Evolutionary conservation across 805 yeast species (phyloP), one percentile per base, ranked within the genome.

Genomic region (Yamadazyma ubonensis): DNA sequence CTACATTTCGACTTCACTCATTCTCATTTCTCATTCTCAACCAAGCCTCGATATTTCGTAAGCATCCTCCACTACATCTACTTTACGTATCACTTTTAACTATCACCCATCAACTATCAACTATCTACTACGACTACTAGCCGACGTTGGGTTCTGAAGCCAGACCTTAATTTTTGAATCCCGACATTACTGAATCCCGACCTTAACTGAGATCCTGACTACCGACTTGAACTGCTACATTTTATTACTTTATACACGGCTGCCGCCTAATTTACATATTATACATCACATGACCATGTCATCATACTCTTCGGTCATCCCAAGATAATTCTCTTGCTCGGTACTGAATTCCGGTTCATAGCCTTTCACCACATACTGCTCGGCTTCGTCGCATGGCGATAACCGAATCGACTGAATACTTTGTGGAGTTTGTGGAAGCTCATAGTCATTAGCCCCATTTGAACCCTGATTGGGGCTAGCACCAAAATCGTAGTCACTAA

Each of bases 381-480:
- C 73, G 1, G 63, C 69, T 45, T 67, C 73, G 39, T 58, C 59
- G 21, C 63, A 47, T 2, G 72, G 71, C 38, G 70, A 63, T 38
- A 62, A 50, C 33, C 48, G 39, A 3, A 45, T 30, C 2, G 43
- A 40, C 27, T 39, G 43, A 15, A 38, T 43, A 2, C 59, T 52
- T 35, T 51, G 60, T 11, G 63, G 62, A 2, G 65, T 56, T 9
- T 53, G 49, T 11, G 62, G 62, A 21, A 48, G 26, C 2, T 46
- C 43, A 20, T 39, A 33, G 18, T 45, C 25, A 18, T 10, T 32
- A 7, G 32, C 34, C 5, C 23, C 19, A 6, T 14, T 20, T 16
- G 20, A 28, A 22, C 6, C 28, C 5, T 25, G 21, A 22, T 32
- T 38, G 30, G 8, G 29, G 4, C 38, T 21, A 16, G 27, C 34